phyloP scores from a whole-genome alignment of 257 asterid genomes.

The Cordia subcordata region DNA sequence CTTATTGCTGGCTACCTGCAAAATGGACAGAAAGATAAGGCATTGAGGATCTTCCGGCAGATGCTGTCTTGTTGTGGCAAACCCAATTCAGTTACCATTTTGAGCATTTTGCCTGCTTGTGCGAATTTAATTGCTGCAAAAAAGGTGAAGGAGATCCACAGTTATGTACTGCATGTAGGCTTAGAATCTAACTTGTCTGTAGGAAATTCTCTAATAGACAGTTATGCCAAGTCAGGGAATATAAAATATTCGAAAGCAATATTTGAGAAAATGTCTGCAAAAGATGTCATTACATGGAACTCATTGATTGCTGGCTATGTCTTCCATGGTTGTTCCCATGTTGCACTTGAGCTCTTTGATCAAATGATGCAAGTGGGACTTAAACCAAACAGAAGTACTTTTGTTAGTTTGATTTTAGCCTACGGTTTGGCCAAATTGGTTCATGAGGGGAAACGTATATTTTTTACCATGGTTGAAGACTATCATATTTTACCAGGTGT shows the following conservation, averaged over 20 bases:
- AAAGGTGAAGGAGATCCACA: conserved; percentile 75
- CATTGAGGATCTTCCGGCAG: conserved; percentile 48
- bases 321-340: conserved; percentile 41
- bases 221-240: conserved; percentile 63
- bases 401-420: conserved; percentile 58
- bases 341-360: conserved; percentile 55
- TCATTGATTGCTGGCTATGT: conserved; percentile 58
- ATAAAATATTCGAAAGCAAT: conserved; percentile 45
- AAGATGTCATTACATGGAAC: conserved; percentile 80
- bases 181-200: conserved; percentile 57
- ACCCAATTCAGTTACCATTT: conserved; percentile 66
- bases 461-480: conserved; percentile 41
- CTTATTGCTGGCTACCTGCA: conserved; percentile 66
- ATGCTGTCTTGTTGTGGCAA: conserved; percentile 56
- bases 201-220: conserved; percentile 58
- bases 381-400: conserved; percentile 63
- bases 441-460: conserved; percentile 44
- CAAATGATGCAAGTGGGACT: conserved; percentile 42
- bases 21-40: conserved; percentile 56
- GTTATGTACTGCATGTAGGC: conserved; percentile 46
- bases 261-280: conserved; percentile 44
- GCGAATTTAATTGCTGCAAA: conserved; percentile 54
- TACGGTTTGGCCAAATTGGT: conserved; percentile 65
- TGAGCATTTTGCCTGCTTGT: conserved; percentile 74
- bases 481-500: conserved; percentile 43